Percentiles rank a stretch among this genome's conserved stretches.
Evolutionary conservation across 257 asterid genomes (phyloP).

Genomic region (Orobanche coerulescens): DNA sequence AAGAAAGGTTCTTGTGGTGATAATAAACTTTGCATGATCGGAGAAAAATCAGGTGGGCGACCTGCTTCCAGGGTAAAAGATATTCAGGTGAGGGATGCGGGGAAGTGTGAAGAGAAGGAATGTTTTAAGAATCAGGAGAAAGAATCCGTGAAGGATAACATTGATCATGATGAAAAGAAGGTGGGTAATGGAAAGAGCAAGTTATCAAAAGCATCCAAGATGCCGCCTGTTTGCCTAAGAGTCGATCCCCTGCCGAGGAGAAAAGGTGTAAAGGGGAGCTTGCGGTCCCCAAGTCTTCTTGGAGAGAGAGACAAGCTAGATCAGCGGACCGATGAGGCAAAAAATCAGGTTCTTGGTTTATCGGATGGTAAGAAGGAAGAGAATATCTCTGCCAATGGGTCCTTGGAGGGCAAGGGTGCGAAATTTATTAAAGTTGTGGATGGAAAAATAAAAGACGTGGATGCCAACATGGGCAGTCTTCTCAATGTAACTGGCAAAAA

Average conservation of each 20-base stretch:
- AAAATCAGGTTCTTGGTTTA: conserved; percentile 3
- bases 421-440: conserved; percentile 35
- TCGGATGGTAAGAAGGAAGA: conserved; percentile 8
- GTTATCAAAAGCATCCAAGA: conserved; percentile 33
- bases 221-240: conserved; percentile 74
- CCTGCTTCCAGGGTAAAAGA: conserved; percentile 18
- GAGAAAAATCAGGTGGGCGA: not conserved
- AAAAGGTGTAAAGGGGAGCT: conserved; percentile 31
- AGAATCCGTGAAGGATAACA: conserved; percentile 7
- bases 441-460: conserved; percentile 16
- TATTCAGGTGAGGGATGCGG: conserved; percentile 47
- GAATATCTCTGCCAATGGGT: conserved; percentile 10
- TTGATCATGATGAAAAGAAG: conserved; percentile 21
- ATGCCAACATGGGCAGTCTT: not conserved
- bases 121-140: not conserved
- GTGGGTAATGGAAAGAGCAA: conserved; percentile 17
- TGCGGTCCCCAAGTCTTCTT: conserved; percentile 48
- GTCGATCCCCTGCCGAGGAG: conserved; percentile 65
- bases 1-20: conserved; percentile 14
- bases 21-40: not conserved
- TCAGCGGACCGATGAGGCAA: conserved; percentile 16
- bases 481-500: conserved; percentile 9
- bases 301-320: conserved; percentile 26
- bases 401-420: conserved; percentile 20
- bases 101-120: conserved; percentile 17